Evolutionary conservation across 2,329 filamentous ascomycete species (phyloP), one percentile per base, ranked within the genome.

Genomic region (Paecilomyces niveus): DNA sequence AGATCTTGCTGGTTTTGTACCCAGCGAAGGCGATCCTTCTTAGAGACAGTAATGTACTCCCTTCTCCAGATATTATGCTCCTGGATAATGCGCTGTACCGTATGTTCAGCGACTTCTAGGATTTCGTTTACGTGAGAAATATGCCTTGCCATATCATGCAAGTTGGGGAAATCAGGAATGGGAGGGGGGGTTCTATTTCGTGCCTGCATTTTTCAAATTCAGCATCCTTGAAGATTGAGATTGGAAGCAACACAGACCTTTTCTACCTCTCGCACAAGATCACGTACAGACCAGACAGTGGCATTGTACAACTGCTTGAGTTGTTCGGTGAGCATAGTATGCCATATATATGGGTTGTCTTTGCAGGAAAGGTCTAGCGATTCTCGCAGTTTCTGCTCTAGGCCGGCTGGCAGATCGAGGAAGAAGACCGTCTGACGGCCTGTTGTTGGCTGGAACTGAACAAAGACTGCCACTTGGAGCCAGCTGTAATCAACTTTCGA

Each of bases 71-170:
- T 63, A 2, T 50, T 21, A 35, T 68, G 61, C 24, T 70, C 67
- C 11, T 56, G 35, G 8, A 68, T 56, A 4, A 72, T 58, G 11
- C 62, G 62, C 4, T 60, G 50, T 26, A 72, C 33, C 2, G 66
- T 72, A 29, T 71, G 65, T 29, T 66, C 61, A 0, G 71, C 68
- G 6, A 73, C 66, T 7, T 68, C 64, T n/a, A 74, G 64, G 3
- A 66, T 68, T 60, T 74, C 71, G 5, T 63, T 66, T 3, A 62
- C 65, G 54, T 74, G 70, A 24, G 71, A 68, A 22, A 66, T 64
- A 57, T 74, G 72, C 10, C 71, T 63, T 4, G 66, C 67, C 51
- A 69, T 66, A 26, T 74, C 67, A 58, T 74, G 70, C 1, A 72
- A 65, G 11, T 61, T 57, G 10, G 61, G 62, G 57, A 69, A 69